A percentile compares a stretch with the other conserved stretches of the same genome.
Conservation (phyloP, 1,284 basidiomycete genomes). For the Cutaneotrichosporon sp. region DNA sequence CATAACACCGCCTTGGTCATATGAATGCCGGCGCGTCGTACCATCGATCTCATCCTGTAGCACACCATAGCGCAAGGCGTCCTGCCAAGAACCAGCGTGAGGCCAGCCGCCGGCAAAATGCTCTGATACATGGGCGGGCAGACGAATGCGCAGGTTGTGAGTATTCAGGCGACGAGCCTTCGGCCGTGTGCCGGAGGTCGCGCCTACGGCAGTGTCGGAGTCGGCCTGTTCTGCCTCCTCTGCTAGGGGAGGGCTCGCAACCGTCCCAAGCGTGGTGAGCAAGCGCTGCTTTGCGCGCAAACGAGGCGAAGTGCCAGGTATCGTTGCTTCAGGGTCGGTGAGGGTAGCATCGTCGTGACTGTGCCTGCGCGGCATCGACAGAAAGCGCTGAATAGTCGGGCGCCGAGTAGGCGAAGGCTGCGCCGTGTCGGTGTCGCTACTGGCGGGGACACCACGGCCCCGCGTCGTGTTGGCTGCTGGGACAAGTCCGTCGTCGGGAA, state of each 20-base stretch:
- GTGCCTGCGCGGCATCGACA: slow-evolving; percentile 3
- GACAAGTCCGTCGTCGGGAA: background rate
- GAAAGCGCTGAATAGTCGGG: slow-evolving; percentile 1
- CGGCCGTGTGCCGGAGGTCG: background rate
- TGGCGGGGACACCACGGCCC: too few species aligned
- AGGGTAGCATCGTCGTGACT: slow-evolving; percentile 9
- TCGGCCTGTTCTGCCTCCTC: slow-evolving; percentile 9
- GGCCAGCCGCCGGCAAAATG: slow-evolving; percentile 39
- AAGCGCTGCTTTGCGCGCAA: slow-evolving; percentile 11
- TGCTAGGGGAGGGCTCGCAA: background rate
- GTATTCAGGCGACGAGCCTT: slow-evolving; percentile 7
- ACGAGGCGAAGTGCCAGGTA: slow-evolving; percentile 8
- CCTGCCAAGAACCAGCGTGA: slow-evolving; percentile 44
- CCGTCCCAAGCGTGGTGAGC: background rate
- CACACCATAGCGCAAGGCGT: slow-evolving; percentile 31
- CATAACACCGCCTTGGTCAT: background rate
- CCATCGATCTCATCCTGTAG: slow-evolving; percentile 3
- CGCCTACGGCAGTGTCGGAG: background rate
- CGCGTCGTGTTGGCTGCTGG: background rate
- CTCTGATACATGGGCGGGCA: slow-evolving; percentile 30
- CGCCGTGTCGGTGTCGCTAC: slow-evolving; percentile 1
- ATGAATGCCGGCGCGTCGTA: background rate
- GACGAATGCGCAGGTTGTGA: slow-evolving; percentile 27
- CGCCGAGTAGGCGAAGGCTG: background rate
- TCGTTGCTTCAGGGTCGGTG: slow-evolving; percentile 18